These are phyloP conservation scores for Ceratopteris richardii DNA, from an alignment of 75 land plant species.

Conservation along the genomic window DNA sequence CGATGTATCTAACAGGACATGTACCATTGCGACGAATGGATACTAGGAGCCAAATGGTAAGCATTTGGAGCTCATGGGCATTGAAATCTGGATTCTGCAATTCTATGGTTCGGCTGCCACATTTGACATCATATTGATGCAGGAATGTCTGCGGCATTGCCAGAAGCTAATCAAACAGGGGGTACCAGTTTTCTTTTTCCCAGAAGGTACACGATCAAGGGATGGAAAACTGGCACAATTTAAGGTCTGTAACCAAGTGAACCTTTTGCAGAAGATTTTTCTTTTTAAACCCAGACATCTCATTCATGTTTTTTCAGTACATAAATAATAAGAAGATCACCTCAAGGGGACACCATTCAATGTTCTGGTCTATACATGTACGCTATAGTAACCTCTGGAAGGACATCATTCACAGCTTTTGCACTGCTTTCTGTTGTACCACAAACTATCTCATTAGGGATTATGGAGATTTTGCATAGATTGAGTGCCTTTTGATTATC, in stretches of 20 bases:
- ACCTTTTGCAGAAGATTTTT: not conserved
- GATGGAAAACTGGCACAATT: conserved; percentile 85
- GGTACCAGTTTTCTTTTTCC: conserved; percentile 86
- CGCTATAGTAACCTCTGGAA: too few relatives aligned
- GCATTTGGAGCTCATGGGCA: not conserved
- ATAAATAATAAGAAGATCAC: too few relatives aligned
- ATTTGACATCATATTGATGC: not conserved
- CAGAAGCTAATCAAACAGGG: conserved; percentile 66
- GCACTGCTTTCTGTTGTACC: too few relatives aligned
- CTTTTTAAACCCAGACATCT: not conserved
- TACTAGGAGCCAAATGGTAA: conserved; percentile 92
- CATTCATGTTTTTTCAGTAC: too few relatives aligned
- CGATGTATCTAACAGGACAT: conserved; percentile 83
- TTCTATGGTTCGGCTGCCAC: not conserved
- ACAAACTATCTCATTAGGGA: too few relatives aligned
- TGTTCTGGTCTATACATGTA: too few relatives aligned
- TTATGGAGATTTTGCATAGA: too few relatives aligned
- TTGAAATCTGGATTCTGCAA: not conserved
- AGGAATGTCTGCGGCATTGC: conserved; percentile 86
- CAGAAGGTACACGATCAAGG: conserved; percentile 88
- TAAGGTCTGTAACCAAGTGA: conserved; percentile 60
- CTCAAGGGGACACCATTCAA: too few relatives aligned
- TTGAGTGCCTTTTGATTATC: too few relatives aligned
- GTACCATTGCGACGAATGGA: conserved; percentile 90
- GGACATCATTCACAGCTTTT: too few relatives aligned